Base-by-base conservation (phyloP, 208 protist species). In the Leptomonas seymouri region DNA sequence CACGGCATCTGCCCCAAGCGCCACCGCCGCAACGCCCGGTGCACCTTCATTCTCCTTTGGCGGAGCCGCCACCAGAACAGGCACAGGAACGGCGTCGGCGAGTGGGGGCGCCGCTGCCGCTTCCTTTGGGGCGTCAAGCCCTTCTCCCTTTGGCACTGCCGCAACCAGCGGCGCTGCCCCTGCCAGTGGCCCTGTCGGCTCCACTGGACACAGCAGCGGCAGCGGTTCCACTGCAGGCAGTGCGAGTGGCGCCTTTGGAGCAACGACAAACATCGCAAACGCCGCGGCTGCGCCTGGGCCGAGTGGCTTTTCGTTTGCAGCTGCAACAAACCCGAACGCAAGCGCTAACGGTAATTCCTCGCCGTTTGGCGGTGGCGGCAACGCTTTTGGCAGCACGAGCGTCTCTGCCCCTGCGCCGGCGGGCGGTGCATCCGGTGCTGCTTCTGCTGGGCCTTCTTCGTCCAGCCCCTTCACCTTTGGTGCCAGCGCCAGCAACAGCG, bases 1-100 rank as follows among this genome's bases (percentile, higher is more conserved):
- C 14, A 28, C 48, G 23, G 3, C 15, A 15, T 12, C 50, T 15
- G 4, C 28, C 27, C 7, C 44, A 16, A 48, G 20, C 18, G 12
- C 44, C 11, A n/a, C 27, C 50, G 28, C 50, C 28, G 28, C 27
- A 36, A n/a, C 50, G 27, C 7, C 50, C 11, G 12, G 27, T 3
- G 27, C 50, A 2, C 23, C 56, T 23, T 30, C 30, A n/a, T 59
- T 59, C 36, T 59, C 54, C 54, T 59, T 59, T 20, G 34, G 34
- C 21, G 34, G 31, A 39, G 31, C 12, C 27, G 15, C 27, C 54
- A 36, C 34, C 54, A 34, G 20, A 14, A 23, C 6, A 15, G 18
- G 6, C 16, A 12, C 54, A 6, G 42, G 51, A 7, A 14, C 15
- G 25, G 15, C 51, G 6, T 20, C 51, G 16, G 20, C 23, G 15